Percentiles rank a stretch among this genome's conserved stretches.
These are phyloP conservation scores for Verticillium nubilum DNA, from an alignment of 2,329 filamentous ascomycete genomes.

Conservation along the genomic window DNA sequence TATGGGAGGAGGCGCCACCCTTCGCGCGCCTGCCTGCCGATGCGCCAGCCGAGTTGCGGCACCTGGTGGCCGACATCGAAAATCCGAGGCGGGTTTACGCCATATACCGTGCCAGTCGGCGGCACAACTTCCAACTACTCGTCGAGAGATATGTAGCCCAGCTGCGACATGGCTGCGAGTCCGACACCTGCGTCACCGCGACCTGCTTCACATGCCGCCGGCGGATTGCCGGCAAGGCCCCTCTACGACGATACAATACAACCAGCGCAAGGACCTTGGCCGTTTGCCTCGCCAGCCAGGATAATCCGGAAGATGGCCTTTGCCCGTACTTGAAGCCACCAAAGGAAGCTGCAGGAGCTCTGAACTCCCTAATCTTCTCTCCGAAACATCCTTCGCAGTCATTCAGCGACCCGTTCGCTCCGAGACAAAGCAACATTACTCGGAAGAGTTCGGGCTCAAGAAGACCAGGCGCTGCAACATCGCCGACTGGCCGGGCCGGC, in stretches of 20 bases:
- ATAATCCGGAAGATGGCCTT: slow-evolving; percentile 66
- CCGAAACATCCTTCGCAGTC: slow-evolving; percentile 18
- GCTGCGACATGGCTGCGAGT: slow-evolving; percentile 75
- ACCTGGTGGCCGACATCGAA: slow-evolving; percentile 51
- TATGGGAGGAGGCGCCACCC: slow-evolving; percentile 50
- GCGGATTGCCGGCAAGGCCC: slow-evolving; percentile 59
- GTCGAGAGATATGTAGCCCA: slow-evolving; percentile 70
- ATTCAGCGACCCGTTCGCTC: slow-evolving; percentile 9
- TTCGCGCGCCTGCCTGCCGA: slow-evolving; percentile 55
- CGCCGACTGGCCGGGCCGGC: not conserved
- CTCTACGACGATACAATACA: slow-evolving; percentile 72
- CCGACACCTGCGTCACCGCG: slow-evolving; percentile 61
- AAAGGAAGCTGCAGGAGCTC: slow-evolving; percentile 36
- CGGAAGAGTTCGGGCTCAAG: slow-evolving; percentile 1
- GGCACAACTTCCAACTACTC: slow-evolving; percentile 59
- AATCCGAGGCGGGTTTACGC: slow-evolving; percentile 57
- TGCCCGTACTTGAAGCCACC: slow-evolving; percentile 49
- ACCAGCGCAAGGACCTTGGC: slow-evolving; percentile 79
- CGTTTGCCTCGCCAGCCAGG: slow-evolving; percentile 72
- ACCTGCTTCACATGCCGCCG: slow-evolving; percentile 78
- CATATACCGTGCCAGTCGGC: slow-evolving; percentile 54
- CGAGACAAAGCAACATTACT: slow-evolving; percentile 4
- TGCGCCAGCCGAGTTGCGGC: slow-evolving; percentile 52
- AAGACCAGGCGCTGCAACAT: not conserved
- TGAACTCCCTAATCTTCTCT: slow-evolving; percentile 42